Conservation (phyloP, 2,329 filamentous ascomycete species). For the Nemania bipapillata region DNA sequence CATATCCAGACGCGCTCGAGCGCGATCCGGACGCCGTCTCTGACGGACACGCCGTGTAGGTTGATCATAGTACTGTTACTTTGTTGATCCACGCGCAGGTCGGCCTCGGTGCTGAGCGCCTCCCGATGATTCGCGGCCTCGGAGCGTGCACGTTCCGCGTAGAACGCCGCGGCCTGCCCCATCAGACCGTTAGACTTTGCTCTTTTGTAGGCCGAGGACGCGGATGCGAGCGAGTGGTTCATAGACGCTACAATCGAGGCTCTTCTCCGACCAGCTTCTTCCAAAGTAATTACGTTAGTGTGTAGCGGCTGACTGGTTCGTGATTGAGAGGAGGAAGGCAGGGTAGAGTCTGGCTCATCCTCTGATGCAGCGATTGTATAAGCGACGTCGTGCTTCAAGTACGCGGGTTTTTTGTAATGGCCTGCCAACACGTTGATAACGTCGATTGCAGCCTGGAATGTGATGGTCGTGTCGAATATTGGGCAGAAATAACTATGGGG, state of each 20-base stretch:
- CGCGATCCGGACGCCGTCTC: constrained; percentile 83
- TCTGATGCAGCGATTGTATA: constrained; percentile 47
- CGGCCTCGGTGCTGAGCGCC: constrained; percentile 73
- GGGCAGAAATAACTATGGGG: constrained; percentile 58
- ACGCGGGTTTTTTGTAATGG: constrained; percentile 56
- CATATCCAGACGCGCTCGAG: constrained; percentile 73
- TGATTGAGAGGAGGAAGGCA: not conserved
- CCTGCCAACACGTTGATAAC: constrained; percentile 57
- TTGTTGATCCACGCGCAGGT: constrained; percentile 74
- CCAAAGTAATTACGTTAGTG: constrained; percentile 26
- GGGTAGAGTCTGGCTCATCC: constrained; percentile 24
- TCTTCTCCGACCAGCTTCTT: constrained; percentile 36
- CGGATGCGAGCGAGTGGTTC: constrained; percentile 52
- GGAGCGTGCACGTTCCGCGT: constrained; percentile 75
- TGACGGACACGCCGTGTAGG: constrained; percentile 83
- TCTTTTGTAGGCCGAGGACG: constrained; percentile 57
- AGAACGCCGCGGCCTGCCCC: constrained; percentile 79
- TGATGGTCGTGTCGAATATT: constrained; percentile 56
- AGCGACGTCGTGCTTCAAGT: constrained; percentile 48
- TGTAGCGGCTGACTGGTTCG: not conserved
- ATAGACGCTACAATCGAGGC: constrained; percentile 39
- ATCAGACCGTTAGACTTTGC: constrained; percentile 77
- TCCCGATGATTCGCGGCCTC: constrained; percentile 67
- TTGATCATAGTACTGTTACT: constrained; percentile 73
- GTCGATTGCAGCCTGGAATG: constrained; percentile 49